Conservation (phyloP, 192 early-diverging fungal species). For the Entomortierella beljakovae region DNA sequence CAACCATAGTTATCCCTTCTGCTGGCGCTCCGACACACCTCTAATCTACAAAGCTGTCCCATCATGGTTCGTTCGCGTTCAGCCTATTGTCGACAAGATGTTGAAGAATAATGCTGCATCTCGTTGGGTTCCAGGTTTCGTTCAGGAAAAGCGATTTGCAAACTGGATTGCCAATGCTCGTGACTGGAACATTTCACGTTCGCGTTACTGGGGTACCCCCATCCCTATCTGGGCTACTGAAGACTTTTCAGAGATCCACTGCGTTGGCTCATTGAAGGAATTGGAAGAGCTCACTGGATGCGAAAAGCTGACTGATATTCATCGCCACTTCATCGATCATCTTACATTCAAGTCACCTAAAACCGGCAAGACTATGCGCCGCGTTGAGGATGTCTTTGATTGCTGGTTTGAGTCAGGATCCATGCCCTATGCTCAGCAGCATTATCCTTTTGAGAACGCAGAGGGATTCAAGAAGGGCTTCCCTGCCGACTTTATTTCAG, state of each 20-base stretch:
- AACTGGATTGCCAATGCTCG: constrained; percentile 97
- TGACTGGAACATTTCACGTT: constrained; percentile 99
- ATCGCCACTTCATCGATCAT: constrained; percentile 97
- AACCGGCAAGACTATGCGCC: constrained; percentile 85
- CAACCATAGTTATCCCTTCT: constrained; percentile 97
- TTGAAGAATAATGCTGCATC: constrained; percentile 88
- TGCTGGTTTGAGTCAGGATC: constrained; percentile 99
- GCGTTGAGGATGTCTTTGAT: constrained; percentile 98
- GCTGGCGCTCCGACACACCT: constrained; percentile 98
- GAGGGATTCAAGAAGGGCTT: constrained; percentile 87
- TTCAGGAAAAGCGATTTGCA: constrained; percentile 97
- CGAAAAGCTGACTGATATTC: constrained; percentile 89
- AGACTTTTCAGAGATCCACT: constrained; percentile 84
- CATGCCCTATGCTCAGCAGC: constrained; percentile 99
- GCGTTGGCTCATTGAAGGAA: constrained; percentile 92
- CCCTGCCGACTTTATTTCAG: constrained; percentile 99
- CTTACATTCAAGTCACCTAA: constrained; percentile 95
- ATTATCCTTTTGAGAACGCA: constrained; percentile 99
- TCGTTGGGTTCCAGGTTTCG: constrained; percentile 95
- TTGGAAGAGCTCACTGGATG: constrained; percentile 89
- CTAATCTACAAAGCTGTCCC: constrained; percentile 97
- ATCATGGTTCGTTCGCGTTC: constrained; percentile 97
- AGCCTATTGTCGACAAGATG: constrained; percentile 85
- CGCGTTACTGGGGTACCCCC: constrained; percentile 99
- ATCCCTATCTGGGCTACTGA: constrained; percentile 98